phyloP scores from a whole-genome alignment of 2,329 filamentous ascomycete genomes.

The Exophiala viscosa region DNA sequence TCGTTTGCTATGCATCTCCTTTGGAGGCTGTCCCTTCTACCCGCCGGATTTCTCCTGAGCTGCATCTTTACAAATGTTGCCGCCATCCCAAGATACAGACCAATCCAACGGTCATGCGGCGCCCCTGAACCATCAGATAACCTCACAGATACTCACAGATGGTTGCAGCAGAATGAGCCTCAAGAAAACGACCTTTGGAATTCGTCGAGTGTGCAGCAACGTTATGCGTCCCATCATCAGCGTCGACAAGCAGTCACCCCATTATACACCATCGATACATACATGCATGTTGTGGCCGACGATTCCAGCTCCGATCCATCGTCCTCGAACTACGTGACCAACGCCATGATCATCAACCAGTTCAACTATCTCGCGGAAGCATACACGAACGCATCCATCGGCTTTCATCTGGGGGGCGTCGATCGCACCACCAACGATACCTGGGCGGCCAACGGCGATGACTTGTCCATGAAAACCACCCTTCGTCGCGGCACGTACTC shows the following conservation, averaged over 20 bases:
- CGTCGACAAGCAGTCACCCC: slow-evolving; percentile 11
- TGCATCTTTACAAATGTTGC: slow-evolving; percentile 4
- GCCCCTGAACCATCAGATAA: slow-evolving; percentile 12
- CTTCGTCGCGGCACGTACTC: slow-evolving; percentile 53
- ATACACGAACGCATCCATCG: slow-evolving; percentile 45
- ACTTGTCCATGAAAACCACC: slow-evolving; percentile 50
- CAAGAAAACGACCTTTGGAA: slow-evolving; percentile 24
- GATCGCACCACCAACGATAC: slow-evolving; percentile 52
- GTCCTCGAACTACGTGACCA: slow-evolving; percentile 21
- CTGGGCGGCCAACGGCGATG: slow-evolving; percentile 52
- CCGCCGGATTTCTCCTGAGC: slow-evolving; percentile 1
- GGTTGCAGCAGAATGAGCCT: slow-evolving; percentile 18
- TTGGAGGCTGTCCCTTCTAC: not conserved
- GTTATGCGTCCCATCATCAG: slow-evolving; percentile 1
- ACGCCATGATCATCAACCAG: slow-evolving; percentile 16
- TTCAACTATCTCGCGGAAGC: slow-evolving; percentile 41
- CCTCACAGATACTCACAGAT: slow-evolving; percentile 18
- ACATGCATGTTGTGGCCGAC: slow-evolving; percentile 43
- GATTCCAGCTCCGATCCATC: slow-evolving; percentile 15
- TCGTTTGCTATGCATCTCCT: not conserved
- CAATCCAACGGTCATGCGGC: slow-evolving; percentile 17
- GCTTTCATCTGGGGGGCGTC: slow-evolving; percentile 48
- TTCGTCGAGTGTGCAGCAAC: slow-evolving; percentile 6
- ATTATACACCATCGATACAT: slow-evolving; percentile 31
- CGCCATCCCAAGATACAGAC: slow-evolving; percentile 14